phyloP scores from a whole-genome alignment of 2,329 filamentous ascomycete species.

The Colletotrichum costaricense region DNA sequence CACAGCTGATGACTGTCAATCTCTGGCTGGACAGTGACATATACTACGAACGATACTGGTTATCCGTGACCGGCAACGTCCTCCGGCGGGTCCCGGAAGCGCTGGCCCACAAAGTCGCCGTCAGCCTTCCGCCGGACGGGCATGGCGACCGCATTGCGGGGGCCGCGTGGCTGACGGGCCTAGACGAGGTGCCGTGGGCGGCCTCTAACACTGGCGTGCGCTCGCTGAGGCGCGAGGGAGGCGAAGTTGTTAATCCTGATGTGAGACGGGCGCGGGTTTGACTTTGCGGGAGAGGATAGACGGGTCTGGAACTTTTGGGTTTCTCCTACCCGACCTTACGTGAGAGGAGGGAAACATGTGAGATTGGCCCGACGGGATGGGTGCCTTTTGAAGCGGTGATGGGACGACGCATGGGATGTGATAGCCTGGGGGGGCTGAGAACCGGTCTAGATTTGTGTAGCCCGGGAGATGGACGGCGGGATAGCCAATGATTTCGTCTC shows the following conservation, averaged over 20 bases:
- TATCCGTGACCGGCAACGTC: constrained; percentile 24
- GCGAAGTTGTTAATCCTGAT: neutral
- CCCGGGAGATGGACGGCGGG: neutral
- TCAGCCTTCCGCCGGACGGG: constrained; percentile 29
- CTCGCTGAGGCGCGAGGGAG: neutral
- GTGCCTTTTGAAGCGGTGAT: neutral
- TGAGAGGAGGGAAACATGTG: neutral
- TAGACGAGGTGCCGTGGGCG: constrained; percentile 1
- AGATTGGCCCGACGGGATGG: constrained; percentile 9
- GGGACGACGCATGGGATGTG: constrained; percentile 3
- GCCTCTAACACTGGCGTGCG: neutral
- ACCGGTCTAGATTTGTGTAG: neutral
- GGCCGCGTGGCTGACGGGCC: neutral
- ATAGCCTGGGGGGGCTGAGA: neutral
- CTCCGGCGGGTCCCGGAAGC: constrained; percentile 22
- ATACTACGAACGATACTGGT: constrained; percentile 29
- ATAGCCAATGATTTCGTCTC: neutral
- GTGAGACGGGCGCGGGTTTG: constrained; percentile 16
- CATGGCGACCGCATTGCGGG: constrained; percentile 15
- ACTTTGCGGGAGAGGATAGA: neutral
- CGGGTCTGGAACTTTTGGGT: neutral
- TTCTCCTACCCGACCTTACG: neutral
- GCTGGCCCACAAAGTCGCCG: constrained; percentile 30
- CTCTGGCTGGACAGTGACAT: constrained; percentile 31
- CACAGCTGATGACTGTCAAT: neutral